Evolutionary conservation across 345 rosid species (phyloP).

Genomic region (Gossypium mustelinum): DNA sequence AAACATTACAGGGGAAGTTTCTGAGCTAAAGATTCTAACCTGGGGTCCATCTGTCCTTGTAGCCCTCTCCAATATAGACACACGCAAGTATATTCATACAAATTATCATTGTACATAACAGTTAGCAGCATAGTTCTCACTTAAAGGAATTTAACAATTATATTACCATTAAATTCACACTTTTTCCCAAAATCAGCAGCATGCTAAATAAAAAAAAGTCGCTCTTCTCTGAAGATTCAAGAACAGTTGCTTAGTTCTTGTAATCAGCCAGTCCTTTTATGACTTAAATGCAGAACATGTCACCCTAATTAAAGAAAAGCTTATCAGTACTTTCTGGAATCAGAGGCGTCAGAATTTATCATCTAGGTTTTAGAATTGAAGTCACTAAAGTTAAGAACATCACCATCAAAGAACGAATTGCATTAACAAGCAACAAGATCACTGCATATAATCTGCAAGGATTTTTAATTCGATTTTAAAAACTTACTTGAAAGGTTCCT

Average conservation of each 20-base stretch:
- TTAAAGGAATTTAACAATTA: too few species aligned
- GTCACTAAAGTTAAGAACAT: background rate
- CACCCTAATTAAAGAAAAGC: background rate
- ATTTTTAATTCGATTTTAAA: background rate
- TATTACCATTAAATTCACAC: too few species aligned
- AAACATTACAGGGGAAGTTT: background rate
- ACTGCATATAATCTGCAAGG: background rate
- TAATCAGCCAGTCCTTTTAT: too few species aligned
- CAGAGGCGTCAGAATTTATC: background rate
- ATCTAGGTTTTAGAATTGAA: background rate
- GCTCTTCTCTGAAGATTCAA: too few species aligned
- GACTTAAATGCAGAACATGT: background rate
- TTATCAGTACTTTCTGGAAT: background rate
- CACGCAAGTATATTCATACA: background rate
- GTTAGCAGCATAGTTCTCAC: too few species aligned
- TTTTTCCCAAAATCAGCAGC: too few species aligned
- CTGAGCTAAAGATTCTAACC: background rate
- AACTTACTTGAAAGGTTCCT: slow-evolving; percentile 89
- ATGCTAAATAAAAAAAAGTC: too few species aligned
- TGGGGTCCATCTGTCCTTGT: background rate
- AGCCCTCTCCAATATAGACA: background rate
- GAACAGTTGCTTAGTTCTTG: too few species aligned
- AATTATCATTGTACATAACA: background rate
- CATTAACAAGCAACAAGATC: background rate
- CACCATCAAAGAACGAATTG: background rate